Conservation (phyloP, 192 early-diverging fungal genomes). For the Powellomyces hirtus region DNA sequence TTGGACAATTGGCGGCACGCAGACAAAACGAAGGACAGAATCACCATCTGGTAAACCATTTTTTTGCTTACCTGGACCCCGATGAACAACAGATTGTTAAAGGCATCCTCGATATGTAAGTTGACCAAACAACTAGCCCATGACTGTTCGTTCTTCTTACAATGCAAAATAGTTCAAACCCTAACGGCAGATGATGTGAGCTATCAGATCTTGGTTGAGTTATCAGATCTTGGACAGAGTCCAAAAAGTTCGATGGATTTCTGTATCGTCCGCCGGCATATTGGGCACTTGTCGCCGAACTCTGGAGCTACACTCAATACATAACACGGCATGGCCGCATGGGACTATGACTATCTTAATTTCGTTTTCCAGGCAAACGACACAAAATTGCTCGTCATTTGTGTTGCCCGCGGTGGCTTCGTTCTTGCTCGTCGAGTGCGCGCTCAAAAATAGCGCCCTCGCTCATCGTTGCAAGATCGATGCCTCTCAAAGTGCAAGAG, state of each 20-base stretch:
- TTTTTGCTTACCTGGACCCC: slow-evolving; percentile 1
- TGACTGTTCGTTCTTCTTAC: neutral
- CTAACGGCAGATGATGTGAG: neutral
- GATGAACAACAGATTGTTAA: neutral
- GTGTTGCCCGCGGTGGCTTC: neutral
- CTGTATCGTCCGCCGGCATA: neutral
- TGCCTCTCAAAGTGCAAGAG: neutral
- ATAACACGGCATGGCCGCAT: neutral
- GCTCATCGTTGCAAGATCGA: neutral
- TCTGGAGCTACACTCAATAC: neutral
- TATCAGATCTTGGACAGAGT: neutral
- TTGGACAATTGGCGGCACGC: neutral
- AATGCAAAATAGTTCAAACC: neutral
- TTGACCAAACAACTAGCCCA: neutral
- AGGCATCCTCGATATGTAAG: neutral
- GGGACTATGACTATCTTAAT: neutral
- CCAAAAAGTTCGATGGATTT: neutral
- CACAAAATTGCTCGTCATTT: neutral
- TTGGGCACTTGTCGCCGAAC: neutral
- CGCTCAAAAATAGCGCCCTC: neutral
- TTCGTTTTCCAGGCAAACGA: neutral
- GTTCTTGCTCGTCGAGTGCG: neutral
- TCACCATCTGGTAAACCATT: neutral
- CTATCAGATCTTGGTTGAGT: neutral
- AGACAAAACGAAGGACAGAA: neutral